Evolutionary conservation across 495 filamentous ascomycete genomes (phyloP).

Genomic region (Penicillium angulare): DNA sequence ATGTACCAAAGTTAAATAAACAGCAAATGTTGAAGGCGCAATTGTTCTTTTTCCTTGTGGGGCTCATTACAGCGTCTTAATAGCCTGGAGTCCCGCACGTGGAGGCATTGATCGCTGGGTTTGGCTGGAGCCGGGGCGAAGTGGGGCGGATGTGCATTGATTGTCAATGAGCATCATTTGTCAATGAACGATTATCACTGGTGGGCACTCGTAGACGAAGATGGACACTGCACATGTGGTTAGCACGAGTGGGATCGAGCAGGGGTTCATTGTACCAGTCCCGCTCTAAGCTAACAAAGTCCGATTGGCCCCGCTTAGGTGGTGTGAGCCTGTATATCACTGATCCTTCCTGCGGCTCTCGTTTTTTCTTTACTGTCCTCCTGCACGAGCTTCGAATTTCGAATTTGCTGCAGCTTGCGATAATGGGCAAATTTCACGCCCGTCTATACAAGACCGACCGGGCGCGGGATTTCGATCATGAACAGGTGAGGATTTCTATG

Average conservation of each 20-base stretch:
- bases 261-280: not conserved
- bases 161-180: too few species aligned
- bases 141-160: not conserved
- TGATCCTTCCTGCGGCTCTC: conserved; percentile 2
- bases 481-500: conserved; percentile 46
- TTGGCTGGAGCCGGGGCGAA: not conserved
- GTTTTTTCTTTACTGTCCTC: not conserved
- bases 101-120: conserved; percentile 4
- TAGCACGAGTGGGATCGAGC: not conserved
- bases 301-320: conserved; percentile 13
- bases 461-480: conserved; percentile 49
- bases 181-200: too few species aligned
- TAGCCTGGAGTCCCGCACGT: conserved; percentile 16
- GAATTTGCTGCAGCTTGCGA: too few species aligned
- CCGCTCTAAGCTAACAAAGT: conserved; percentile 1
- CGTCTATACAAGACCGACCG: conserved; percentile 49
- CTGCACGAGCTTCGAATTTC: not conserved
- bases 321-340: not conserved
- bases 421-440: conserved; percentile 32
- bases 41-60: conserved; percentile 3
- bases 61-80: conserved; percentile 9
- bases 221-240: too few species aligned
- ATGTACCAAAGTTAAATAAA: conserved; percentile 2
- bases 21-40: too few species aligned
- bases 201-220: too few species aligned